Percentiles rank a stretch among this genome's conserved stretches.
These are phyloP conservation scores for Dactylellina leptospora DNA, from an alignment of 2,329 filamentous ascomycete species.

Conservation along the genomic window DNA sequence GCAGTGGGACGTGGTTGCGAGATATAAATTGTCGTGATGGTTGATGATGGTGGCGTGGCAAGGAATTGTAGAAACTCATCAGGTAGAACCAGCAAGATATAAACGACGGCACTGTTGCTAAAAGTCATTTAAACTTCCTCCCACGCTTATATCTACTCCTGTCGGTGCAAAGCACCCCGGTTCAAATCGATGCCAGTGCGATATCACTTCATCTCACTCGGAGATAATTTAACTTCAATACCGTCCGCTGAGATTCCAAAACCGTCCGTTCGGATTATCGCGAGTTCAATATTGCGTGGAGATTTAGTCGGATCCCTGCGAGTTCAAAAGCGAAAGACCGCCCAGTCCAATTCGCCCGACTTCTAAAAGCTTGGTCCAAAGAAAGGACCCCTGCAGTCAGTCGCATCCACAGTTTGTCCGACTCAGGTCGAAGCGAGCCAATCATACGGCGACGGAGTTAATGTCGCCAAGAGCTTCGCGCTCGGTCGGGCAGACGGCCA, in stretches of 20 bases:
- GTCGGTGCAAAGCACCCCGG: no score
- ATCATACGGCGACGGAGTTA: constrained; percentile 27
- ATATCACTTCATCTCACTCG: no score
- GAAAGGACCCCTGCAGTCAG: background rate
- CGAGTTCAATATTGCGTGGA: background rate
- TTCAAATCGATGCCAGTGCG: no score
- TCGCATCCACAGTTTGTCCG: constrained; percentile 7
- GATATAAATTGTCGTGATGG: no score
- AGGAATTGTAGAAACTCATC: no score
- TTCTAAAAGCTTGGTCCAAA: background rate
- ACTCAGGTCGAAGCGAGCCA: constrained; percentile 37
- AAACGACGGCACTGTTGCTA: no score
- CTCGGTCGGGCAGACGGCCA: no score
- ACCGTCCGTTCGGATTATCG: background rate
- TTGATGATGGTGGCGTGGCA: no score
- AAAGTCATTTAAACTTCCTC: no score
- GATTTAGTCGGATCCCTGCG: background rate
- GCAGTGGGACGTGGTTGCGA: no score
- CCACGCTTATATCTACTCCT: no score
- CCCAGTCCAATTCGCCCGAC: background rate
- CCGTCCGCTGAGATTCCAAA: background rate
- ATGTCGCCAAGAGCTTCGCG: constrained; percentile 22
- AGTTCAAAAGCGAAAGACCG: background rate
- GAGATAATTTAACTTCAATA: background rate
- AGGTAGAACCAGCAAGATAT: no score